These are phyloP conservation scores for Purshia tridentata DNA, from an alignment of 306 rosid species.

Conservation along the genomic window DNA sequence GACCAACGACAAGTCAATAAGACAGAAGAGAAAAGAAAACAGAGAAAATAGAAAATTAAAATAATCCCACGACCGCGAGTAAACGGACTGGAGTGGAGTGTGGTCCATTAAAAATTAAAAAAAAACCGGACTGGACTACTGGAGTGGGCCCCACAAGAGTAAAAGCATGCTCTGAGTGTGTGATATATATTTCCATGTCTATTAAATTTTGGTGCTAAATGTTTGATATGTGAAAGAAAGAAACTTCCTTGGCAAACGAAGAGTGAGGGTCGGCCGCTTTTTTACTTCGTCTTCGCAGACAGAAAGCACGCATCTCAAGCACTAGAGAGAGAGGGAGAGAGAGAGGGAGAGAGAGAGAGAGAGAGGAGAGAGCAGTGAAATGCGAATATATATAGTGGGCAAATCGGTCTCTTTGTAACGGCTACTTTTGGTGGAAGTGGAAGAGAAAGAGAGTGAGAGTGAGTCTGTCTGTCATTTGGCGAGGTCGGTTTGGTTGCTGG, in stretches of 20 bases:
- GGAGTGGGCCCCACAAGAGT: neutral
- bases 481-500: slow-evolving; percentile 12
- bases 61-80: neutral
- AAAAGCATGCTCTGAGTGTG: slow-evolving; percentile 11
- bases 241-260: slow-evolving; percentile 7
- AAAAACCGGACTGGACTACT: neutral
- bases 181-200: neutral
- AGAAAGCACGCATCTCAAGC: slow-evolving; percentile 42
- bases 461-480: slow-evolving; percentile 14
- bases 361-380: slow-evolving; percentile 11
- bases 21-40: neutral
- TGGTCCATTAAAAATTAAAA: neutral
- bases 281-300: slow-evolving; percentile 27
- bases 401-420: slow-evolving; percentile 43
- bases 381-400: slow-evolving; percentile 3
- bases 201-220: neutral
- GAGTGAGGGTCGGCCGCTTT: slow-evolving; percentile 40
- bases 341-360: neutral
- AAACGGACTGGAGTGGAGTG: too few species aligned
- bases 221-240: neutral
- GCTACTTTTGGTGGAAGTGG: slow-evolving; percentile 35
- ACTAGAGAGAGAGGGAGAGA: neutral
- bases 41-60: neutral
- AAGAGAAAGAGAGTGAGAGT: neutral
- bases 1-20: too few species aligned